Percentiles rank a stretch among this genome's conserved stretches.
Evolutionary conservation across 2,329 filamentous ascomycete species (phyloP).

Genomic region (Colletotrichum plurivorum): DNA sequence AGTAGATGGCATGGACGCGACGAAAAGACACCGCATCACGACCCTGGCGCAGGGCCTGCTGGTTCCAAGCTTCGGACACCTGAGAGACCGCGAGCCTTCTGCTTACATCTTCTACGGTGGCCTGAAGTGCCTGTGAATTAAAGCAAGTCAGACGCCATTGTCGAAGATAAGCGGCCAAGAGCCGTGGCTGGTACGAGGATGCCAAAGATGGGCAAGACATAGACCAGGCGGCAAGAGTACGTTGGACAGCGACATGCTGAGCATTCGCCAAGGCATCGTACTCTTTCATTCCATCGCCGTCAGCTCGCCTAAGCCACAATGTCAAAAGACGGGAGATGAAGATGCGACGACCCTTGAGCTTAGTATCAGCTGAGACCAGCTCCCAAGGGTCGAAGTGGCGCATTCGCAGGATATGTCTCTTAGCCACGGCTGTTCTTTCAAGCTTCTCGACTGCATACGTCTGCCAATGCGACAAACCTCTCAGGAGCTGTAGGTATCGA

Average conservation of each 20-base stretch:
- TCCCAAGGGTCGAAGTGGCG: slow-evolving; percentile 48
- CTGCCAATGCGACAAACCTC: slow-evolving; percentile 67
- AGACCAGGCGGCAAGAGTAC: slow-evolving; percentile 14
- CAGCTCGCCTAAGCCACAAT: slow-evolving; percentile 26
- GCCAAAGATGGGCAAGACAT: background rate
- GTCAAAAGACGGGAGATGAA: slow-evolving; percentile 13
- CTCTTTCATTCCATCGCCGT: background rate
- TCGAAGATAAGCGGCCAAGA: slow-evolving; percentile 1
- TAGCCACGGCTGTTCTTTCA: slow-evolving; percentile 76
- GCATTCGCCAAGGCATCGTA: background rate
- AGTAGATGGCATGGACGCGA: background rate
- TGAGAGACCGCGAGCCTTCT: background rate
- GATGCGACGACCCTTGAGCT: slow-evolving; percentile 25
- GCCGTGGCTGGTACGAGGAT: background rate
- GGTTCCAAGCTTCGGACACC: slow-evolving; percentile 9
- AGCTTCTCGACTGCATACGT: slow-evolving; percentile 74
- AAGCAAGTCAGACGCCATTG: slow-evolving; percentile 11
- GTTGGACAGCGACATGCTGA: background rate
- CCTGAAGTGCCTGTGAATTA: background rate
- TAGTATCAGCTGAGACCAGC: slow-evolving; percentile 36
- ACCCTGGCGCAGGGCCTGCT: slow-evolving; percentile 1
- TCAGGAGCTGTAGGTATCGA: slow-evolving; percentile 35
- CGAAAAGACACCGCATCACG: slow-evolving; percentile 3
- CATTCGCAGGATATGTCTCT: slow-evolving; percentile 77
- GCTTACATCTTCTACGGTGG: background rate